These are phyloP conservation scores for Aspergillus carlsbadensis DNA, from an alignment of 495 filamentous ascomycete genomes.

Conservation along the genomic window DNA sequence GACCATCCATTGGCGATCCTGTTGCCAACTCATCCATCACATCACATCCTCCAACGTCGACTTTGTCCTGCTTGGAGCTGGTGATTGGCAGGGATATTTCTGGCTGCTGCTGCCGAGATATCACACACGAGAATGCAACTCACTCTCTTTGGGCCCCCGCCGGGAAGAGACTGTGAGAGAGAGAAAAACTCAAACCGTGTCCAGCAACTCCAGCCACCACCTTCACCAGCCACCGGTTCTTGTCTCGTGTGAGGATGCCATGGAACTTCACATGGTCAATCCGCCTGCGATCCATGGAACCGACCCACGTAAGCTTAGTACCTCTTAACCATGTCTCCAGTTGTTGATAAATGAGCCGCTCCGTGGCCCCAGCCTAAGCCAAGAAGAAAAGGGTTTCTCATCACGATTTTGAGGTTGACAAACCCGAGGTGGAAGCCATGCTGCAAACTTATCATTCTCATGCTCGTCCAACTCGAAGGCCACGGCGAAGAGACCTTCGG, in stretches of 20 bases:
- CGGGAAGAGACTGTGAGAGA: neutral
- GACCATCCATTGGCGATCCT: conserved; percentile 16
- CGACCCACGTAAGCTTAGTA: neutral
- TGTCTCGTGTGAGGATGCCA: too few species aligned
- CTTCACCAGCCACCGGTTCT: neutral
- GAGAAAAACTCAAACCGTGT: too few species aligned
- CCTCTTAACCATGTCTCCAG: too few species aligned
- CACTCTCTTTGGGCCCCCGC: neutral
- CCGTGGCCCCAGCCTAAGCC: too few species aligned
- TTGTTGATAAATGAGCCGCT: too few species aligned
- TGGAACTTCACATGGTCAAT: neutral
- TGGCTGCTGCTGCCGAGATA: conserved; percentile 2
- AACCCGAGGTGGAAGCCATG: too few species aligned
- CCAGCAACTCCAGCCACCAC: neutral
- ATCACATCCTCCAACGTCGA: conserved; percentile 9
- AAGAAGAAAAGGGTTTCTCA: too few species aligned
- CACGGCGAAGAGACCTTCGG: too few species aligned
- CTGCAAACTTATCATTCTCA: too few species aligned
- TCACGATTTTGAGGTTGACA: too few species aligned
- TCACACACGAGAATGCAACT: conserved; percentile 6
- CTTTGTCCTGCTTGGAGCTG: neutral
- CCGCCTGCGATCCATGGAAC: conserved; percentile 7
- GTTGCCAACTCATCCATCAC: conserved; percentile 21
- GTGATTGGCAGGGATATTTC: conserved; percentile 13
- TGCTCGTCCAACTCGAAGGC: too few species aligned